Evolutionary conservation across 352 stramenopile genomes (phyloP).

Genomic region (Pythium oligandrum): DNA sequence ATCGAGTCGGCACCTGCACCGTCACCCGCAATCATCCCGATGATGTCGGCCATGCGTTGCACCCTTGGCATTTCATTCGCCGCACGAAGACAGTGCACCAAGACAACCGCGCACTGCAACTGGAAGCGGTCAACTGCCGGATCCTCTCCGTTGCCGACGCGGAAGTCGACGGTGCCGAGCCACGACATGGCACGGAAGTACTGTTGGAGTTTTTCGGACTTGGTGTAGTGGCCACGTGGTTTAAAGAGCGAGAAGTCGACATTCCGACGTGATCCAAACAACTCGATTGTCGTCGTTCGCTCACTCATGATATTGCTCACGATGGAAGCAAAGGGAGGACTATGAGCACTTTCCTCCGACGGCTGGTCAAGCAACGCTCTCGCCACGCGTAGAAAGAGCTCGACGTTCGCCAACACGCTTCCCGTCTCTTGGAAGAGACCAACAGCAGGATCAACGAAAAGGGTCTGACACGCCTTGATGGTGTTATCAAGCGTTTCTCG

Average conservation of each 20-base stretch:
- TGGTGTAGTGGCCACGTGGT: slow-evolving; percentile 23
- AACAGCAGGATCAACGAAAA: too few species aligned
- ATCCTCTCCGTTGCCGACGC: slow-evolving; percentile 16
- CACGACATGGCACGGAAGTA: slow-evolving; percentile 23
- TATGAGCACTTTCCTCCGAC: too few species aligned
- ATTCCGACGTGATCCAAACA: slow-evolving; percentile 11
- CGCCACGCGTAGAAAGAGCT: too few species aligned
- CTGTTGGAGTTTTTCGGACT: slow-evolving; percentile 4
- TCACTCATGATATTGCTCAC: too few species aligned
- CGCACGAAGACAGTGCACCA: slow-evolving; percentile 14
- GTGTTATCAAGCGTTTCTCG: too few species aligned
- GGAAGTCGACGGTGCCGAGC: slow-evolving; percentile 22
- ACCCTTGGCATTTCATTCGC: neutral
- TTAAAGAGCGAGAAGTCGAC: too few species aligned
- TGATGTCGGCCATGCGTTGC: slow-evolving; percentile 1
- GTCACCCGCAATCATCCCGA: slow-evolving; percentile 11
- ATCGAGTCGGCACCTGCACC: slow-evolving; percentile 14
- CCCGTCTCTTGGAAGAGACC: too few species aligned
- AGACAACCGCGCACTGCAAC: slow-evolving; percentile 14
- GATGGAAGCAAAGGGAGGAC: too few species aligned
- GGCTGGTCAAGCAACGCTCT: too few species aligned
- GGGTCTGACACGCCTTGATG: too few species aligned
- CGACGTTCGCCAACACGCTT: too few species aligned
- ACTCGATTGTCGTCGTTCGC: too few species aligned
- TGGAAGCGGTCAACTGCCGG: slow-evolving; percentile 6